Base-by-base conservation (phyloP, 352 stramenopile genomes). In the Saprolegnia parasitica region DNA sequence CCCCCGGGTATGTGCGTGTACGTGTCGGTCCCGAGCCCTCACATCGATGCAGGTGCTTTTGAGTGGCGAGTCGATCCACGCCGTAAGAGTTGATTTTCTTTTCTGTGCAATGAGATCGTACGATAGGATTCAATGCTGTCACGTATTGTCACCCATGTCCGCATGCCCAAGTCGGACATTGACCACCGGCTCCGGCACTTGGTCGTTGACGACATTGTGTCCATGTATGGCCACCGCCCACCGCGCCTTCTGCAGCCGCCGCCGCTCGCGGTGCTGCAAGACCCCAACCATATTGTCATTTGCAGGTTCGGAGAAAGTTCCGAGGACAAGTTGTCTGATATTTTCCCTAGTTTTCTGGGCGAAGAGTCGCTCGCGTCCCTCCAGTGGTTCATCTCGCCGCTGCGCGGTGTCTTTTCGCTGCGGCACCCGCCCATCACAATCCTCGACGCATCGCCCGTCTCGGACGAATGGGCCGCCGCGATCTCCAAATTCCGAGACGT, bases 391-490 rank as follows among this genome's bases (percentile, higher is more conserved):
- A 80, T 95, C 29, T 55, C 86, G 0, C 87, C 87, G 10, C 72
- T 95, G 11, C 77, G 87, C 23, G 81, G 77, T 3, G 70, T 78
- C 5, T 84, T 86, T 56, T 75, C 76, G 5, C 73, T 71, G 20
- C 70, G 67, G 39, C 81, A 90, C 50, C 83, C 84, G 18, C 84
- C 87, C 0, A 86, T 95, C 37, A 95, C 87, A 5, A 89, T 95
- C 55, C 77, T 95, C 24, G 82, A 95, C 64, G 81, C 78, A 4
- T 76, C 82, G 0, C 80, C 90, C 57, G 83, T 83, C 11, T 84
- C 82, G 8, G 55, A 71, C n/a, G 67, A 77, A 0, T 78, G 92
- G 35, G 78, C 68, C n/a, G 74, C 73, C 24, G 75, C 75, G n/a
- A 21, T 95, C 16, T 65, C 77, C 0, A 67, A 67, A 16, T 92